A percentile compares a stretch with the other conserved stretches of the same genome.
Conservation (phyloP, 768 basidiomycete species). For the Phanerodontia chrysosporium region DNA sequence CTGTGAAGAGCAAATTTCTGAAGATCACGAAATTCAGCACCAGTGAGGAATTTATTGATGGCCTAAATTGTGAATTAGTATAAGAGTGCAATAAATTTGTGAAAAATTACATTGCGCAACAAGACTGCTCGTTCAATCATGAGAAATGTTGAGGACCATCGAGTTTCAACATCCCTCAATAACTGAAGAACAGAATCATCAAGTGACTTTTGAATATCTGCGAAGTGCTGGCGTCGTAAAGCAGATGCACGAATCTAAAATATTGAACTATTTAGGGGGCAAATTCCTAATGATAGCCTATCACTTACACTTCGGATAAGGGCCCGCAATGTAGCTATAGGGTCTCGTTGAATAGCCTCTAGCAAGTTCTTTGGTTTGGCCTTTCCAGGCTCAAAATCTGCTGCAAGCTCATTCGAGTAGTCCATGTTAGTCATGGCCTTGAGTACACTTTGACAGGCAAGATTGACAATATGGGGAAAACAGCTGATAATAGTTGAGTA, state of each 20-base stretch:
- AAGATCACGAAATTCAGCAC: constrained; percentile 8
- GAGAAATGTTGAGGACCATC: constrained; percentile 30
- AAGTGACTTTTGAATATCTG: neutral
- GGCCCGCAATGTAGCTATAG: neutral
- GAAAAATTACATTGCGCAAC: constrained; percentile 17
- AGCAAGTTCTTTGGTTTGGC: neutral
- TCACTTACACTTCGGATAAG: constrained; percentile 3
- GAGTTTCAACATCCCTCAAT: constrained; percentile 25
- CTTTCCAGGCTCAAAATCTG: neutral
- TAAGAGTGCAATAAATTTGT: neutral
- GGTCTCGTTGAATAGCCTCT: neutral
- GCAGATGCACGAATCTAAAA: constrained; percentile 3
- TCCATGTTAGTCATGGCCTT: constrained; percentile 2
- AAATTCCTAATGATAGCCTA: neutral
- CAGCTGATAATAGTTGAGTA: constrained; percentile 9
- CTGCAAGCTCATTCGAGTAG: neutral
- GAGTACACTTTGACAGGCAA: constrained; percentile 3
- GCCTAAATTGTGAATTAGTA: constrained; percentile 1
- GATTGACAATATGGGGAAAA: constrained; percentile 18
- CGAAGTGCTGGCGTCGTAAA: neutral
- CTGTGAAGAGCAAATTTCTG: constrained; percentile 10
- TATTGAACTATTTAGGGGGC: neutral
- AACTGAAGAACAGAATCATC: constrained; percentile 6
- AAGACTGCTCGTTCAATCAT: constrained; percentile 29
- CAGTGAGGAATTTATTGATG: neutral